phyloP scores from a whole-genome alignment of 306 rosid genomes.

The Erythrophleum fordii region DNA sequence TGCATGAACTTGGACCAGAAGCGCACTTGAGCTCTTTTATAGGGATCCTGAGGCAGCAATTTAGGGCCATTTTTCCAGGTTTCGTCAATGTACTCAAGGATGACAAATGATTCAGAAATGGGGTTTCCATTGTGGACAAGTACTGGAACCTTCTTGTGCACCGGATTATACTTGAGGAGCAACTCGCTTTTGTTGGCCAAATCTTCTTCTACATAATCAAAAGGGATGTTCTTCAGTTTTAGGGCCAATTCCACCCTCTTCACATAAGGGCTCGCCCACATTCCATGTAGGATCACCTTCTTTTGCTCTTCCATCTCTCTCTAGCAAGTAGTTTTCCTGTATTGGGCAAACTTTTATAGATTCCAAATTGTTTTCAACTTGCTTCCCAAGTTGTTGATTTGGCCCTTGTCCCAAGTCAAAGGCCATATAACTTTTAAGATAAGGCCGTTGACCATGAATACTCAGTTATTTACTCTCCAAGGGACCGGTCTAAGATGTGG shows the following conservation, averaged over 20 bases:
- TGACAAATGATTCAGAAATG: slow-evolving; percentile 34
- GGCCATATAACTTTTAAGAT: not conserved
- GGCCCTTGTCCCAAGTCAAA: slow-evolving; percentile 14
- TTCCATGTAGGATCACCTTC: slow-evolving; percentile 44
- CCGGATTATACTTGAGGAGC: slow-evolving; percentile 47
- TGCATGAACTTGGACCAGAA: slow-evolving; percentile 41
- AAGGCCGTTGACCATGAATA: not conserved
- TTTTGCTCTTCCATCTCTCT: slow-evolving; percentile 34
- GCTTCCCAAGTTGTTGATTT: not conserved
- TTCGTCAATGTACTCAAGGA: slow-evolving; percentile 48
- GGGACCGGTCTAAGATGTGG: slow-evolving; percentile 3
- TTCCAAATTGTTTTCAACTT: not conserved
- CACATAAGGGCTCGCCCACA: slow-evolving; percentile 44
- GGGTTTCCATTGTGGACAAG: slow-evolving; percentile 48
- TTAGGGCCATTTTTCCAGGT: slow-evolving; percentile 41
- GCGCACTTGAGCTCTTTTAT: slow-evolving; percentile 41
- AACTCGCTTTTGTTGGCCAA: slow-evolving; percentile 39
- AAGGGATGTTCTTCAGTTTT: slow-evolving; percentile 43
- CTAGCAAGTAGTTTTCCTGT: not conserved
- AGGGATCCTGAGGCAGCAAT: slow-evolving; percentile 42
- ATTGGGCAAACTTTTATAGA: not conserved
- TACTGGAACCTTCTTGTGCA: slow-evolving; percentile 49
- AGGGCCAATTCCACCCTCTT: slow-evolving; percentile 48
- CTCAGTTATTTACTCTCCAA: not conserved
- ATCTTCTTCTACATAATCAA: slow-evolving; percentile 48